These are phyloP conservation scores for Suhomyces anneliseae DNA, from an alignment of 1,139 yeast genomes.

Conservation along the genomic window DNA sequence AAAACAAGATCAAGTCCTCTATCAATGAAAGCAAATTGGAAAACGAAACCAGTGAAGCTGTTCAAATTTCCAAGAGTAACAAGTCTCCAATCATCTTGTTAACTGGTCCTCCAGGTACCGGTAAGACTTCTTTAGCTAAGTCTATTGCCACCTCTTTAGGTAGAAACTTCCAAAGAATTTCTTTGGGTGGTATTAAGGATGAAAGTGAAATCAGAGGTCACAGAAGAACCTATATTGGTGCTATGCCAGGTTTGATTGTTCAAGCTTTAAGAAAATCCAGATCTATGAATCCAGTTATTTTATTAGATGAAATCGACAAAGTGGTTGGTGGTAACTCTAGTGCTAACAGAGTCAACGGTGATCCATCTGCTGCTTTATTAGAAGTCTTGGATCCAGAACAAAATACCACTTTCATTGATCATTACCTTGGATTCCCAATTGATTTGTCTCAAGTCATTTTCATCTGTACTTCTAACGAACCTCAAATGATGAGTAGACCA, in stretches of 20 bases:
- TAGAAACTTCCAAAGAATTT: slow-evolving; percentile 77
- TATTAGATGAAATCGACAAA: slow-evolving; percentile 88
- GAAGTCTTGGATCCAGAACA: slow-evolving; percentile 94
- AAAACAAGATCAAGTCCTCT: slow-evolving; percentile 25
- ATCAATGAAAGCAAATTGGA: slow-evolving; percentile 16
- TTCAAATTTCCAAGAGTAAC: slow-evolving; percentile 36
- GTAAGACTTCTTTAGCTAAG: slow-evolving; percentile 86
- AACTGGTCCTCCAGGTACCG: slow-evolving; percentile 96
- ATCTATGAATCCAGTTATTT: slow-evolving; percentile 83
- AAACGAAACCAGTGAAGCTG: slow-evolving; percentile 16
- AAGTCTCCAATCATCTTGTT: slow-evolving; percentile 76
- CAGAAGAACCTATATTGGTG: slow-evolving; percentile 89
- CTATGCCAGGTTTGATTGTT: slow-evolving; percentile 85
- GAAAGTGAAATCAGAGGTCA: slow-evolving; percentile 93
- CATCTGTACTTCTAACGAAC: slow-evolving; percentile 88
- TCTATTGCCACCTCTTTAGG: slow-evolving; percentile 82
- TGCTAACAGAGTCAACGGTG: slow-evolving; percentile 65
- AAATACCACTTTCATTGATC: slow-evolving; percentile 75
- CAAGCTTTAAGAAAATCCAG: slow-evolving; percentile 79
- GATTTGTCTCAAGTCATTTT: slow-evolving; percentile 83
- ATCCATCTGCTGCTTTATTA: slow-evolving; percentile 86
- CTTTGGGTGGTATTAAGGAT: slow-evolving; percentile 87
- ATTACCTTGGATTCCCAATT: slow-evolving; percentile 83
- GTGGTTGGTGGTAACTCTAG: slow-evolving; percentile 60
- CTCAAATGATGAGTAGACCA: slow-evolving; percentile 74